Evolutionary conservation across 2,329 filamentous ascomycete genomes (phyloP).

Genomic region (Claviceps sp.): DNA sequence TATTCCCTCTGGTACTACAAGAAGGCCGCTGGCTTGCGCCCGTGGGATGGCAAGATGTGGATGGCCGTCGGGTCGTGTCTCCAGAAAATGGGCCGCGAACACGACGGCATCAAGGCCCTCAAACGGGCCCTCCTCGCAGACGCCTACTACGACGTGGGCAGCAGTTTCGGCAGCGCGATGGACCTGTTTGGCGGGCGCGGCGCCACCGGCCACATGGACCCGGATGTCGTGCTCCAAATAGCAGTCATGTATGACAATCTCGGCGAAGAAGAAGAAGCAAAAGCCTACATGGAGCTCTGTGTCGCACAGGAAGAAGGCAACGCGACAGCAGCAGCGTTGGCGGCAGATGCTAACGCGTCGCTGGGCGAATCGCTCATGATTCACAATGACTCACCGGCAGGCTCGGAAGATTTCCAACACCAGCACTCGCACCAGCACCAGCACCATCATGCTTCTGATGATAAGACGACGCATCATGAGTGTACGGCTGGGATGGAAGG

Average conservation of each 20-base stretch:
- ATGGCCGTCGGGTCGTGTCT: conserved; percentile 87
- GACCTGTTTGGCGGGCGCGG: conserved; percentile 35
- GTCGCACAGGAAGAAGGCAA: conserved; percentile 81
- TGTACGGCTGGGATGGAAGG: conserved; percentile 28
- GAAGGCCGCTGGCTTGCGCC: conserved; percentile 80
- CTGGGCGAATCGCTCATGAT: conserved; percentile 39
- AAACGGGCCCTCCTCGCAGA: conserved; percentile 86
- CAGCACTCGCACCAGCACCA: conserved; percentile 8
- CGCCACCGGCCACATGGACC: conserved; percentile 56
- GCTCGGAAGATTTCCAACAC: conserved; percentile 23
- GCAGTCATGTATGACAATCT: conserved; percentile 78
- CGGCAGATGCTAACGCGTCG: conserved; percentile 19
- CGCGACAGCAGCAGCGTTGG: conserved; percentile 25
- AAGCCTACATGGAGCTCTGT: conserved; percentile 91
- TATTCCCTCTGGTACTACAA: conserved; percentile 98
- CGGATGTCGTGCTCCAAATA: conserved; percentile 82
- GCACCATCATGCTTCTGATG: conserved; percentile 12
- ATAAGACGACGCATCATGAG: conserved; percentile 7
- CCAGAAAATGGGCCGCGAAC: conserved; percentile 72
- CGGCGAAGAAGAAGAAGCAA: conserved; percentile 64
- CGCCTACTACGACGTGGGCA: conserved; percentile 63
- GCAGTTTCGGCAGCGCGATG: conserved; percentile 36
- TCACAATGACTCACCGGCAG: conserved; percentile 38
- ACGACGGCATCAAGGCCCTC: conserved; percentile 88
- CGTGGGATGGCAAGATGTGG: conserved; percentile 98